phyloP scores from a whole-genome alignment of 1,284 basidiomycete species.

The Clitocybe nebularis region DNA sequence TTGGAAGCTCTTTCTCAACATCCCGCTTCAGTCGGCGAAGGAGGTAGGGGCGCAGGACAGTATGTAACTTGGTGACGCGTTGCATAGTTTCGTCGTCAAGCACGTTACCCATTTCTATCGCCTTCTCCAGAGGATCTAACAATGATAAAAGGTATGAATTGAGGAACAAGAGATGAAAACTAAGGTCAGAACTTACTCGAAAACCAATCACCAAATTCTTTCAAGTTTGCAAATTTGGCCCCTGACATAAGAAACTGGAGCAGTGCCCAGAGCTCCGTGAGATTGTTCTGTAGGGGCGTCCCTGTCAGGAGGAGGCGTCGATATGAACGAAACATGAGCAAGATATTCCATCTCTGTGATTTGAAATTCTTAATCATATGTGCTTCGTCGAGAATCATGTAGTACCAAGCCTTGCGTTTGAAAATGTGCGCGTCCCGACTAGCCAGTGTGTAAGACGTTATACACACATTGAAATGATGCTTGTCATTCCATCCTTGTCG shows the following conservation, averaged over 20 bases:
- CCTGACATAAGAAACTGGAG: slow-evolving; percentile 96
- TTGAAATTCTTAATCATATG: slow-evolving; percentile 99
- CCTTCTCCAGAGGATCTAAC: slow-evolving; percentile 88
- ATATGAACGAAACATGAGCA: slow-evolving; percentile 92
- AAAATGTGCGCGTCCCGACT: slow-evolving; percentile 93
- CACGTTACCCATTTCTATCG: slow-evolving; percentile 81
- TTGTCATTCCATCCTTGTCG: slow-evolving; percentile 94
- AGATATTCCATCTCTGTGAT: slow-evolving; percentile 91
- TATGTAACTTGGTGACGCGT: slow-evolving; percentile 88
- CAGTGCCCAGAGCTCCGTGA: slow-evolving; percentile 94
- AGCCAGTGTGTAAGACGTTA: slow-evolving; percentile 93
- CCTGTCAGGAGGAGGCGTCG: slow-evolving; percentile 87
- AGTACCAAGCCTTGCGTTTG: slow-evolving; percentile 94
- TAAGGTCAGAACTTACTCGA: slow-evolving; percentile 63
- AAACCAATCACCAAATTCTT: slow-evolving; percentile 97
- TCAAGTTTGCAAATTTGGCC: slow-evolving; percentile 87
- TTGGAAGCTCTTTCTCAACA: slow-evolving; percentile 94
- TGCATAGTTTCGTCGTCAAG: slow-evolving; percentile 85
- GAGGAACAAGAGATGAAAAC: slow-evolving; percentile 8
- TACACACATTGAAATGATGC: slow-evolving; percentile 92
- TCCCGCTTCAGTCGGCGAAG: slow-evolving; percentile 93
- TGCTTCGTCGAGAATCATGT: slow-evolving; percentile 95
- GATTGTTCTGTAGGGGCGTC: slow-evolving; percentile 93
- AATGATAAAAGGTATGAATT: slow-evolving; percentile 4
- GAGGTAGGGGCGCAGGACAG: slow-evolving; percentile 89